Evolutionary conservation across 2,329 filamentous ascomycete genomes (phyloP).

Genomic region (Mariannaea sp.): DNA sequence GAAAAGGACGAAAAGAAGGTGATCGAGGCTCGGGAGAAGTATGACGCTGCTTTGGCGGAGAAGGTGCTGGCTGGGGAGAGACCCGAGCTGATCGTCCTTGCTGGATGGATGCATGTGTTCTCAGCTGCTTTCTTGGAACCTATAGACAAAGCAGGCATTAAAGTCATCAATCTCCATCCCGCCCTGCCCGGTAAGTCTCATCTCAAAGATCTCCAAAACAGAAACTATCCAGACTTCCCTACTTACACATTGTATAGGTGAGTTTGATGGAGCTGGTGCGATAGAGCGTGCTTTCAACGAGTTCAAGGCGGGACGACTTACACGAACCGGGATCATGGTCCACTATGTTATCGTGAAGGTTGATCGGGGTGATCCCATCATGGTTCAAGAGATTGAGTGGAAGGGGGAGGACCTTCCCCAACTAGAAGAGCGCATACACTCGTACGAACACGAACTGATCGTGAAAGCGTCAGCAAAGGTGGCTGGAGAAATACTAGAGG

Average conservation of each 20-base stretch:
- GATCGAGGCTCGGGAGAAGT: conserved; percentile 66
- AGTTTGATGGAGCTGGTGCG: conserved; percentile 76
- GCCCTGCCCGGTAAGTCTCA: conserved; percentile 63
- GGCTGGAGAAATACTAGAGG: conserved; percentile 43
- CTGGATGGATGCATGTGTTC: conserved; percentile 88
- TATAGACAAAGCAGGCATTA: conserved; percentile 63
- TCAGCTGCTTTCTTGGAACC: conserved; percentile 71
- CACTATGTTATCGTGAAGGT: conserved; percentile 83
- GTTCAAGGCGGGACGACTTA: conserved; percentile 65
- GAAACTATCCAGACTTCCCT: background rate
- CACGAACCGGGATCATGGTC: conserved; percentile 83
- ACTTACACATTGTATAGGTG: conserved; percentile 50
- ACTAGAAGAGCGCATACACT: conserved; percentile 75
- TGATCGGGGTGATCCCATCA: conserved; percentile 75
- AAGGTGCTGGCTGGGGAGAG: conserved; percentile 62
- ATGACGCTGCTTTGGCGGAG: conserved; percentile 75
- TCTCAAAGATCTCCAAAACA: too few species aligned
- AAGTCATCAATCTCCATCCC: conserved; percentile 84
- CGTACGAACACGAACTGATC: conserved; percentile 76
- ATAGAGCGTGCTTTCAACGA: conserved; percentile 79
- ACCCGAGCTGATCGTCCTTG: conserved; percentile 78
- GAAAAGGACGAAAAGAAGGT: conserved; percentile 64
- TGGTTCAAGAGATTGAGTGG: conserved; percentile 70
- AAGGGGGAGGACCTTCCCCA: conserved; percentile 67
- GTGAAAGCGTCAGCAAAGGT: conserved; percentile 69